Base-by-base conservation (phyloP, 2,329 filamentous ascomycete species). In the Fusarium pilosicola region DNA sequence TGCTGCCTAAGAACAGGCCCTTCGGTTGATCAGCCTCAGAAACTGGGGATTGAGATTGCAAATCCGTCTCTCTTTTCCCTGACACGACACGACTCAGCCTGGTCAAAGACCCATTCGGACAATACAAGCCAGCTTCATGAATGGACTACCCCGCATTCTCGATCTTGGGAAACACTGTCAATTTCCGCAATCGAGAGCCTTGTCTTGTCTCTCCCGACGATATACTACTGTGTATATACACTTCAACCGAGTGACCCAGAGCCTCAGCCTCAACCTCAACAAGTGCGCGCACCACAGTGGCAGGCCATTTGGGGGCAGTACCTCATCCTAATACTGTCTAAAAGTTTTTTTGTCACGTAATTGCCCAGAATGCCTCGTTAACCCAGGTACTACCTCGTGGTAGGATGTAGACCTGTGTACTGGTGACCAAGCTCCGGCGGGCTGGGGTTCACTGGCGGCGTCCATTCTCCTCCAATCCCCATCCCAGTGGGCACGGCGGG, bases 1-100 rank as follows among this genome's bases (percentile, higher is more conserved):
- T 32, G 32, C 32, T 32, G 13, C 32, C 32, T 14, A 2, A 32
- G 32, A 30, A 30, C 30, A 30, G 15, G 22, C 14, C 57, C 28
- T 68, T 54, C 62, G 45, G 11, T 56, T 63, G 46, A 51, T 74
- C 62, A 70, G 65, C 71, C 59, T 72, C 66, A 62, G 44, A 52
- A 52, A 36, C 26, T 39, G 67, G 51, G 54, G 60, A 51, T 14
- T 62, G 56, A 44, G 30, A 26, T 15, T 41, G 32, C 70, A 67
- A 65, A 61, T 46, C 59, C 42, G 22, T 45, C 42, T 45, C 51
- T 71, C 42, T 51, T 74, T 52, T 6, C 32, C 49, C 32, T 52
- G 32, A 5, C 49, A 36, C 32, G 44, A 60, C 68, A 60, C 71
- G 68, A 70, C 52, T 61, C 60, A 49, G 62, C 46, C 46, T 44